Evolutionary conservation across 78 protist species (phyloP).

Genomic region (Chrysochromulina parva): DNA sequence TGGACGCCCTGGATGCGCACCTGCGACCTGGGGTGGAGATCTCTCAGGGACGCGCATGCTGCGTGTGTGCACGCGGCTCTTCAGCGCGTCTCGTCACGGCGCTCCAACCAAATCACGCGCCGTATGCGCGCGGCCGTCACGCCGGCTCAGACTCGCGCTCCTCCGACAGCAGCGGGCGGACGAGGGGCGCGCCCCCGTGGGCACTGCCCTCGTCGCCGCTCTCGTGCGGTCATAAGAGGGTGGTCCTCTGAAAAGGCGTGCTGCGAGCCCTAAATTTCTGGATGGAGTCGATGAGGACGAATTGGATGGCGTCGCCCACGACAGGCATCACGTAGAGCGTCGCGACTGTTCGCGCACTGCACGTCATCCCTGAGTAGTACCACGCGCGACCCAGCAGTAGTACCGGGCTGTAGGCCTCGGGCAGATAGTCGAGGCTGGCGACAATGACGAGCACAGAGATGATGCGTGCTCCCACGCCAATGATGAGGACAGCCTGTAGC

Average conservation of each 20-base stretch:
- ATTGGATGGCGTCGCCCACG: background rate
- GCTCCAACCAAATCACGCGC: too few species aligned
- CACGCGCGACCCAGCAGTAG: background rate
- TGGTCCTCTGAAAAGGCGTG: background rate
- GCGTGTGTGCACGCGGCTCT: too few species aligned
- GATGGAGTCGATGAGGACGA: background rate
- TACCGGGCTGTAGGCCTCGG: background rate
- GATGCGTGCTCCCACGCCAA: background rate
- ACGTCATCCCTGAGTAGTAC: background rate
- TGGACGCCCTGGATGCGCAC: too few species aligned
- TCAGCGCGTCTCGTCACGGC: too few species aligned
- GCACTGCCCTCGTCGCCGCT: too few species aligned
- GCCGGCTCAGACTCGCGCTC: too few species aligned
- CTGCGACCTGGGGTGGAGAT: too few species aligned
- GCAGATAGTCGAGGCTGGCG: background rate
- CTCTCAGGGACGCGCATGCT: too few species aligned
- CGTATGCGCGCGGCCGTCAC: too few species aligned
- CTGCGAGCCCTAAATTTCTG: background rate
- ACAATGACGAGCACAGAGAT: background rate
- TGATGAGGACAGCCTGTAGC: background rate
- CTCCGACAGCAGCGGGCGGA: too few species aligned
- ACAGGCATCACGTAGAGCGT: background rate
- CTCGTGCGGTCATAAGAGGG: too few species aligned
- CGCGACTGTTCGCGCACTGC: background rate
- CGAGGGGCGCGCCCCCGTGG: too few species aligned